These are phyloP conservation scores for Barnettozyma botsteinii DNA, from an alignment of 805 yeast species.

Conservation along the genomic window DNA sequence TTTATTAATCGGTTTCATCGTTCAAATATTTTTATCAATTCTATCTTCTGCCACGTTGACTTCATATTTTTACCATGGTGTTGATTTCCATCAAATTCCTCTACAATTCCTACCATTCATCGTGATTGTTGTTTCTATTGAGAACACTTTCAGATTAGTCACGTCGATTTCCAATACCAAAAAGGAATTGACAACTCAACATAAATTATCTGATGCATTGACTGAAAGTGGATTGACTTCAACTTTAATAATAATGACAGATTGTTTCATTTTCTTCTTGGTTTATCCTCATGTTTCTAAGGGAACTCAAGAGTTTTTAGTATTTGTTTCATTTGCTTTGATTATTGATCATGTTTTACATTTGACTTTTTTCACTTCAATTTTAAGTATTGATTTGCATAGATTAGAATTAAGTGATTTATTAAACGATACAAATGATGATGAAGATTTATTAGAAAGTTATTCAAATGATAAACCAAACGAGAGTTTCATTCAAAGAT, in stretches of 20 bases:
- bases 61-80: slow-evolving; percentile 30
- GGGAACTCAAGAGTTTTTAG: slow-evolving; percentile 35
- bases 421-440: slow-evolving; percentile 19
- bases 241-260: slow-evolving; percentile 29
- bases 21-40: slow-evolving; percentile 34
- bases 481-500: background rate
- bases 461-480: slow-evolving; percentile 1
- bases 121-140: slow-evolving; percentile 38
- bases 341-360: slow-evolving; percentile 56
- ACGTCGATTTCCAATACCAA: slow-evolving; percentile 35
- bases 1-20: slow-evolving; percentile 37
- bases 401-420: slow-evolving; percentile 57
- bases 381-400: slow-evolving; percentile 61
- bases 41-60: slow-evolving; percentile 40
- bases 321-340: slow-evolving; percentile 44
- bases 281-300: slow-evolving; percentile 28
- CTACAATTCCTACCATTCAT: slow-evolving; percentile 36
- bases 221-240: slow-evolving; percentile 34
- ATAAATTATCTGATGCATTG: slow-evolving; percentile 34
- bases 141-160: slow-evolving; percentile 43
- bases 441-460: slow-evolving; percentile 7
- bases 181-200: slow-evolving; percentile 36
- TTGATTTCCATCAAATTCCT: slow-evolving; percentile 34
- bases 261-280: slow-evolving; percentile 23
- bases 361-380: slow-evolving; percentile 57